A percentile compares a stretch with the other conserved stretches of the same genome.
phyloP scores from a whole-genome alignment of 306 rosid genomes.

The Prunus salicina region DNA sequence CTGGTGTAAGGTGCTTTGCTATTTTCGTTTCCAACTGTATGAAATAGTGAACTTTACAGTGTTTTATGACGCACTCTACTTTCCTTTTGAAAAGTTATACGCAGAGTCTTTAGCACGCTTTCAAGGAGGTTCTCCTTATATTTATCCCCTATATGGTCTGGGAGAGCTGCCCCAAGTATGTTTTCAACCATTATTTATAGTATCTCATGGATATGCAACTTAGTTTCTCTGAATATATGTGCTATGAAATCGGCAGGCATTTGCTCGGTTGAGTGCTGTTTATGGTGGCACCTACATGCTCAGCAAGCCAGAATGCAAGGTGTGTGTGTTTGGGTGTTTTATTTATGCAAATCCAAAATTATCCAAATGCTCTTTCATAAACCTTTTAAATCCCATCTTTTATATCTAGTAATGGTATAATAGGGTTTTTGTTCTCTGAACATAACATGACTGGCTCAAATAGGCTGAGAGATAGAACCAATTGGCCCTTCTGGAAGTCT shows the following conservation, averaged over 20 bases:
- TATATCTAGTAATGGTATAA: background rate
- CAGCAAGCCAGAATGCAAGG: constrained; percentile 83
- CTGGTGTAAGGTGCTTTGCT: too few relatives aligned
- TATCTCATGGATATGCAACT: constrained; percentile 15
- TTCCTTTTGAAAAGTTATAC: constrained; percentile 46
- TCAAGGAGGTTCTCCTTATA: constrained; percentile 87
- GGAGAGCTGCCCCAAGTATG: constrained; percentile 89
- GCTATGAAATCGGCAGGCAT: constrained; percentile 40
- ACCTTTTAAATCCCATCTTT: background rate
- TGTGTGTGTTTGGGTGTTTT: background rate
- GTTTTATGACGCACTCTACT: background rate
- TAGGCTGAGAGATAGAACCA: background rate
- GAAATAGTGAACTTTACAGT: background rate
- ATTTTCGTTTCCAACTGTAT: background rate
- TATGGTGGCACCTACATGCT: constrained; percentile 92
- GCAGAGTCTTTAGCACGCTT: constrained; percentile 87
- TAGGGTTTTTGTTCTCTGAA: background rate
- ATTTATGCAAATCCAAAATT: background rate
- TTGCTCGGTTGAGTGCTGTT: constrained; percentile 83
- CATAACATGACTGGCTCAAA: background rate
- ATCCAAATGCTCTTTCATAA: background rate
- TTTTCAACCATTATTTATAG: constrained; percentile 11
- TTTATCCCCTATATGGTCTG: constrained; percentile 77
- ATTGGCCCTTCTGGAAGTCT: background rate
- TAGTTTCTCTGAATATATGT: constrained; percentile 2